Conservation (phyloP, 352 stramenopile genomes). For the Globisporangium nagaii region DNA sequence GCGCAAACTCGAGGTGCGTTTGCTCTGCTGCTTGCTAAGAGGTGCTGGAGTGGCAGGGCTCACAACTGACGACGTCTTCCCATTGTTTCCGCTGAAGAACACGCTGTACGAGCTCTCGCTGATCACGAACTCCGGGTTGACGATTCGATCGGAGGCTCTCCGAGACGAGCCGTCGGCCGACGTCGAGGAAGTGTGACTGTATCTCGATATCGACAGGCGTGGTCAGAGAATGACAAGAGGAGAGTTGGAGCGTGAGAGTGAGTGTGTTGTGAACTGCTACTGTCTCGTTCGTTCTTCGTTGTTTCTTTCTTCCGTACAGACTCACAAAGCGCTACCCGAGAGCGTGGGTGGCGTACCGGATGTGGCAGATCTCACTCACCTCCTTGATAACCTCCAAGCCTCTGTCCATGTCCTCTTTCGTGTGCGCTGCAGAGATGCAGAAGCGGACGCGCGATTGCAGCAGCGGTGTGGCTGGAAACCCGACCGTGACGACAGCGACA, state of each 20-base stretch:
- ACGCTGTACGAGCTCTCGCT: conserved; percentile 93
- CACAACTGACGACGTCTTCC: background rate
- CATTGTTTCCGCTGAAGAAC: conserved; percentile 48
- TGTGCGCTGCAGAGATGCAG: conserved; percentile 91
- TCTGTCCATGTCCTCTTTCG: conserved; percentile 77
- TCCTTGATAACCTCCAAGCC: conserved; percentile 84
- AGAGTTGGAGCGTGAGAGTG: background rate
- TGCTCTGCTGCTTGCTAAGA: background rate
- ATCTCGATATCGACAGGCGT: background rate
- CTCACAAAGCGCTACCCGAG: conserved; percentile 8
- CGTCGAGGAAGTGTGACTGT: background rate
- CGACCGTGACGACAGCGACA: conserved; percentile 91
- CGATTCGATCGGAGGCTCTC: conserved; percentile 31
- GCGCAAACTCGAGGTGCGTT: conserved; percentile 85
- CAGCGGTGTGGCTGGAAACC: conserved; percentile 89
- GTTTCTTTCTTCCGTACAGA: conserved; percentile 9
- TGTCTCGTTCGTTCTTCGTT: background rate
- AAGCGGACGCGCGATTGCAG: conserved; percentile 84
- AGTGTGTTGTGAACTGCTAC: background rate
- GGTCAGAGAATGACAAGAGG: no score
- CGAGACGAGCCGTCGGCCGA: conserved; percentile 5
- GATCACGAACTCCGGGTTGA: conserved; percentile 53
- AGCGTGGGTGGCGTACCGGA: conserved; percentile 18
- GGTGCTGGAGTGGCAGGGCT: no score
- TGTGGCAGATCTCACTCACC: conserved; percentile 42